phyloP scores from a whole-genome alignment of 1,139 yeast genomes.

The Hyphopichia pseudoburtonii region DNA sequence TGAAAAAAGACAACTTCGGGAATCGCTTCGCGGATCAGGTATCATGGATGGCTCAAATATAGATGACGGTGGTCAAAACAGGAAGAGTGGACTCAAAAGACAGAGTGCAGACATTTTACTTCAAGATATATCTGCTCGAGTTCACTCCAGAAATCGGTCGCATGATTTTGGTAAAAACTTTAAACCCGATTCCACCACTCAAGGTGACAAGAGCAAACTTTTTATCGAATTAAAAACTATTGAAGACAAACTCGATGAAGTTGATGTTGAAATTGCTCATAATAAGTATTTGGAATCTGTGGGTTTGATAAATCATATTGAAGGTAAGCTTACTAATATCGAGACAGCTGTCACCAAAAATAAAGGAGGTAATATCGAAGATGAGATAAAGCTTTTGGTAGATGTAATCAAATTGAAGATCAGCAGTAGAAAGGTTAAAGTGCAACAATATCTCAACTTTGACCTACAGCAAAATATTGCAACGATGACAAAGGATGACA shows the following conservation, averaged over 20 bases:
- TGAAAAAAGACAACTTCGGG: constrained; percentile 42
- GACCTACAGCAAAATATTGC: constrained; percentile 39
- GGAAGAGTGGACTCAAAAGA: constrained; percentile 31
- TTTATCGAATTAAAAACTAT: constrained; percentile 50
- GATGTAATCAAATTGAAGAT: constrained; percentile 46
- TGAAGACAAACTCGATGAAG: constrained; percentile 64
- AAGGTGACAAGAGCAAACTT: constrained; percentile 26
- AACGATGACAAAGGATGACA: constrained; percentile 30
- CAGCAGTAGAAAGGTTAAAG: constrained; percentile 34
- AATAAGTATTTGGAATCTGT: constrained; percentile 57
- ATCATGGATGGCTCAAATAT: constrained; percentile 19
- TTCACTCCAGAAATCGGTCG: constrained; percentile 56
- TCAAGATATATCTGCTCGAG: constrained; percentile 55
- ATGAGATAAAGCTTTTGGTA: constrained; percentile 38
- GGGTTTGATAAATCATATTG: constrained; percentile 47
- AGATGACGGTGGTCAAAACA: constrained; percentile 27
- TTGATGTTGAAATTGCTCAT: constrained; percentile 66
- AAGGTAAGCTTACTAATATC: constrained; percentile 28
- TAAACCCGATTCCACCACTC: constrained; percentile 10
- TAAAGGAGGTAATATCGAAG: constrained; percentile 11
- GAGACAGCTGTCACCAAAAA: constrained; percentile 16
- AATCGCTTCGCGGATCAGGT: constrained; percentile 41
- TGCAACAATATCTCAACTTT: constrained; percentile 39
- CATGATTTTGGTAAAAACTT: constrained; percentile 37
- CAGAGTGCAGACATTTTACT: constrained; percentile 41